Conservation (phyloP, 768 basidiomycete genomes). For the Pleurotus citrinopileatus region DNA sequence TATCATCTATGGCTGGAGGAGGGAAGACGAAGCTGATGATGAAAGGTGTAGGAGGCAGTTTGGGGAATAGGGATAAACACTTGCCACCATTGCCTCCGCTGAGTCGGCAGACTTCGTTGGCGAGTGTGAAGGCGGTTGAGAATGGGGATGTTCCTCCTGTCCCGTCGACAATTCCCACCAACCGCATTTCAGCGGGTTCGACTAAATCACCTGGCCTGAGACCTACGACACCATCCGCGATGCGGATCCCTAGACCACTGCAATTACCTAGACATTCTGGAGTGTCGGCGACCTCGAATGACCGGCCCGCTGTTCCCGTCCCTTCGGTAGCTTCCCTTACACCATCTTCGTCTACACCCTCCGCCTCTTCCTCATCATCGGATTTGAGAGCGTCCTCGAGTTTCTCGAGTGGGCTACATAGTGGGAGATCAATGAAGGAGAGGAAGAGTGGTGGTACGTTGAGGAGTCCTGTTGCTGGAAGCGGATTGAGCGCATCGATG, state of each 20-base stretch:
- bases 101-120: conserved; percentile 6
- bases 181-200: conserved; percentile 7
- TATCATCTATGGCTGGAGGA: too few relatives aligned
- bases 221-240: conserved; percentile 17
- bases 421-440: not conserved
- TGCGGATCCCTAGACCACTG: conserved; percentile 23
- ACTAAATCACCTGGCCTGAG: conserved; percentile 7
- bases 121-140: not conserved
- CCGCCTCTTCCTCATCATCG: conserved; percentile 17
- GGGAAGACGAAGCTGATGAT: not conserved
- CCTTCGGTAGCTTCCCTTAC: conserved; percentile 23
- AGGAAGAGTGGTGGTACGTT: not conserved
- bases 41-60: not conserved
- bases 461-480: not conserved
- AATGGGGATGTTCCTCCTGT: not conserved
- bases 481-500: conserved; percentile 6
- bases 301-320: conserved; percentile 33
- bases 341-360: conserved; percentile 6
- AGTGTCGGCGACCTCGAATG: conserved; percentile 12
- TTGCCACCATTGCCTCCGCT: conserved; percentile 30
- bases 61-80: conserved; percentile 32
- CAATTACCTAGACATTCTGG: conserved; percentile 27
- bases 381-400: not conserved
- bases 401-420: not conserved
- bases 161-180: conserved; percentile 9